Base-by-base conservation (phyloP, 805 yeast species). In the Blastobotrys terrestris region DNA sequence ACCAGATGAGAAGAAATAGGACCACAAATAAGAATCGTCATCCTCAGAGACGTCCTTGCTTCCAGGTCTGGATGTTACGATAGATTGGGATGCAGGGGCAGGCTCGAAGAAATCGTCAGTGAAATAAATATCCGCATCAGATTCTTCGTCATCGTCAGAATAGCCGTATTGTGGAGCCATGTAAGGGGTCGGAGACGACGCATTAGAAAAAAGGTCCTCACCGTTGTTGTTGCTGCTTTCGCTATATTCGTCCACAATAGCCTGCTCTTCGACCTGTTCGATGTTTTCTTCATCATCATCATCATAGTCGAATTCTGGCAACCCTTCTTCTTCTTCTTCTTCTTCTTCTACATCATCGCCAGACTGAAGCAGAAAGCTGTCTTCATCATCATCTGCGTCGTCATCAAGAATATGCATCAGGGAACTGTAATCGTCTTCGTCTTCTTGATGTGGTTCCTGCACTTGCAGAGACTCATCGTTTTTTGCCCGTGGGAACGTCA, bases 1-100 rank as follows among this genome's bases (percentile, higher is more conserved):
- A 31, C 62, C 68, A 1, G 78, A 72, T 19, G 77, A 73, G 64
- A 87, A 83, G 59, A 86, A 84, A 66, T 86, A 85, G 63, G 84
- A 84, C 83, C 90, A 80, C 42, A 87, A 70, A 61, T 85, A 83
- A 2, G 85, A 75, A 62, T 85, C 91, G 63, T 83, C 90, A 22
- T 79, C 83, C 39, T 53, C 60, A 35, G 54, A 42, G 42, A 53
- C 46, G 53, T 46, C 31, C 53, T 46, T 39, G 22, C 39, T 31
- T 8, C 43, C 16, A 16, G 8, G 46, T 3, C 46, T 20, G 14
- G 26, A 31, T 8, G 35, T 26, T 5, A 26, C 35, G 35, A 18
- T 41, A n/a, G 48, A 21, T 14, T 14, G 16, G 31, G 31, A 31
- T 22, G 39, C 46, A 41, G 54, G 46, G 57, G 58, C 22, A 39